Evolutionary conservation across 179 eudicot genomes (phyloP), one percentile per base, ranked within the genome.

Genomic region (Gypsophila paniculata): DNA sequence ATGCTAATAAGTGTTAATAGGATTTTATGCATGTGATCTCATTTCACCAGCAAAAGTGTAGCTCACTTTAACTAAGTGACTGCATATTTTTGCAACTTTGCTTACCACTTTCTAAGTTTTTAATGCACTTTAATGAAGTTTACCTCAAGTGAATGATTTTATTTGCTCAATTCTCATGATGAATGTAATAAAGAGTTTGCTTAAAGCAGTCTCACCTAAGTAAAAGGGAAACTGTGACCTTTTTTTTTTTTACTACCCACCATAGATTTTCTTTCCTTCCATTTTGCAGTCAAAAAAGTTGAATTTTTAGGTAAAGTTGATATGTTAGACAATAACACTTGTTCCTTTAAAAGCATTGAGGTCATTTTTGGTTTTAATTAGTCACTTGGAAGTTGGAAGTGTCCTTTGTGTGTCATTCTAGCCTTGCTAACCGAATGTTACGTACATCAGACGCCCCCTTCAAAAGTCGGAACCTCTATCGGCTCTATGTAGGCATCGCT

Each of bases 1-100:
- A n/a, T n/a, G 80, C 49, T 65, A 65, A 72, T 72, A 77, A 77
- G 80, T 72, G 68, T 76, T n/a, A 65, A 76, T 60, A 67, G n/a
- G n/a, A 76, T 71, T 76, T 76, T n/a, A n/a, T n/a, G 42, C 76
- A 75, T 75, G 76, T 77, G 76, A 77, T 66, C 22, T 15, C 62
- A 72, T 25, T 58, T 77, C 49, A 77, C 80, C 68, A 66, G 63
- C 29, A 72, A 76, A 72, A 70, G 61, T 77, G 21, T 2, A 58
- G 19, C 51, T 71, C 68, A 65, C 79, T 76, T 77, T 76, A 54
- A 61, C 69, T n/a, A 18, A 69, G 57, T 69, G 46, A 61, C 70
- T 76, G 62, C 63, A 48, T 39, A 46, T 36, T 53, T 53, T 42
- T 42, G 57, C n/a, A 32, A 26, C 53, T 71, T 76, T 57, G 34